Evolutionary conservation across 768 basidiomycete genomes (phyloP).

Genomic region (Collybia nuda): DNA sequence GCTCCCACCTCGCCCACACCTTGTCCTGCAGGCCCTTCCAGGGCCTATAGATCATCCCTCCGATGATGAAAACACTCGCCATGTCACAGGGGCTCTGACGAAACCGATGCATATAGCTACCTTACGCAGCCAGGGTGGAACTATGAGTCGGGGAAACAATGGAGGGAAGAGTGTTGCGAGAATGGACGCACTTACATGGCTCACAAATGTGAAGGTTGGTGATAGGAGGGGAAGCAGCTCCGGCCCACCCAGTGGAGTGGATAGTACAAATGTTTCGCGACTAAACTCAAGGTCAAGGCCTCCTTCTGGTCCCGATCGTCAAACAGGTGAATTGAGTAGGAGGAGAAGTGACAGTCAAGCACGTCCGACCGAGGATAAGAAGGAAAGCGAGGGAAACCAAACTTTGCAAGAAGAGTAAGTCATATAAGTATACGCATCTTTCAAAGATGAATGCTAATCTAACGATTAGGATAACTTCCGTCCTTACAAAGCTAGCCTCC

Average conservation of each 20-base stretch:
- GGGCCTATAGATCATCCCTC: neutral
- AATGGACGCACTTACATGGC: constrained; percentile 72
- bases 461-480: constrained; percentile 64
- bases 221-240: constrained; percentile 54
- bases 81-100: neutral
- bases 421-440: neutral
- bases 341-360: constrained; percentile 50
- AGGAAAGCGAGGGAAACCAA: constrained; percentile 36
- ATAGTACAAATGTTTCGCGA: constrained; percentile 47
- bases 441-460: neutral
- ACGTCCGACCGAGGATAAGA: constrained; percentile 26
- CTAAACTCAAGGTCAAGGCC: constrained; percentile 45
- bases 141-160: constrained; percentile 48
- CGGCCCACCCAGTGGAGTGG: constrained; percentile 47
- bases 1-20: constrained; percentile 9
- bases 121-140: constrained; percentile 31
- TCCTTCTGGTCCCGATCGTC: constrained; percentile 9
- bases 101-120: constrained; percentile 1
- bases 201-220: constrained; percentile 71
- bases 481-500: constrained; percentile 61
- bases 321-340: constrained; percentile 12
- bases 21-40: constrained; percentile 3
- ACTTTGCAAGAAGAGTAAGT: constrained; percentile 74
- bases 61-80: neutral
- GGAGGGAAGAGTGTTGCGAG: constrained; percentile 48